phyloP scores from a whole-genome alignment of 176 grass and related monocot species.

The Chrysopogon serrulatus region DNA sequence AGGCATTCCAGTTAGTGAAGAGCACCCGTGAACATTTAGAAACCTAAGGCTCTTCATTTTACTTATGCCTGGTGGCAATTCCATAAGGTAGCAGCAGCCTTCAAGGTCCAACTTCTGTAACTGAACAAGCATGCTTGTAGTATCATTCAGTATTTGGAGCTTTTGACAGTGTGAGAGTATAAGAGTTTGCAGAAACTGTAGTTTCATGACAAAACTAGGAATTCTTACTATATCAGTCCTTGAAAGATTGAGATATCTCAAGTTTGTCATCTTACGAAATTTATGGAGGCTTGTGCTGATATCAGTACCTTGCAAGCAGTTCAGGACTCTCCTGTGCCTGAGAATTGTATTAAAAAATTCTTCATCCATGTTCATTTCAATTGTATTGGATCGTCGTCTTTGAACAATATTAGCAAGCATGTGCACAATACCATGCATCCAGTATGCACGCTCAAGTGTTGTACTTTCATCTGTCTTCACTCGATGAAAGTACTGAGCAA shows the following conservation, averaged over 20 bases:
- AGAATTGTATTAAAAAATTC: no score
- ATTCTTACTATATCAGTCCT: neutral
- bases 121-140: neutral
- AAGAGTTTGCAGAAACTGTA: neutral
- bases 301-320: no score
- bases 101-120: neutral
- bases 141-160: neutral
- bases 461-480: no score
- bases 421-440: no score
- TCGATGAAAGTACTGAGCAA: neutral
- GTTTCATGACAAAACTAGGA: neutral
- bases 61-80: neutral
- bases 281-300: no score
- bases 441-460: no score
- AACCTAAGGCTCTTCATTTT: conserved; percentile 1
- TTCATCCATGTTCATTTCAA: no score
- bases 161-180: neutral
- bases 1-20: neutral
- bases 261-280: neutral
- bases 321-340: no score
- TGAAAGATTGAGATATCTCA: conserved; percentile 21
- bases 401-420: no score
- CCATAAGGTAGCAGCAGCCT: neutral
- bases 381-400: no score
- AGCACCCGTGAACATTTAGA: neutral